These are phyloP conservation scores for Trametes pubescens DNA, from an alignment of 1,284 basidiomycete species.

Conservation along the genomic window DNA sequence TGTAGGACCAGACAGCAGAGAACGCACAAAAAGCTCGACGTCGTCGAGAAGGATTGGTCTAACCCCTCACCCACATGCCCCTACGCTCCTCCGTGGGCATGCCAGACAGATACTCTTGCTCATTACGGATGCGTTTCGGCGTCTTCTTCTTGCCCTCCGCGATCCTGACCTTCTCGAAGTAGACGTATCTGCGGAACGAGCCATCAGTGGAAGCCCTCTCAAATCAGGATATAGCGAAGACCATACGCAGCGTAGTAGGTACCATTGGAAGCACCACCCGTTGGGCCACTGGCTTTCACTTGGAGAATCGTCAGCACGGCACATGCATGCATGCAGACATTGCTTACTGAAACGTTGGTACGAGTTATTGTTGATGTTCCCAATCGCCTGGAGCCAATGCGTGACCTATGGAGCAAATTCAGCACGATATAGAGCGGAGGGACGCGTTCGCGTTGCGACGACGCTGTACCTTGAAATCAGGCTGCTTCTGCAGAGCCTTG, in stretches of 20 bases:
- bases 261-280: constrained; percentile 51
- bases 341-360: constrained; percentile 55
- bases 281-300: constrained; percentile 53
- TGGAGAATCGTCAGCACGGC: background rate
- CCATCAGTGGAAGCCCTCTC: constrained; percentile 1
- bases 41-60: background rate
- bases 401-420: constrained; percentile 44
- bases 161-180: constrained; percentile 59
- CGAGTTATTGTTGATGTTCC: constrained; percentile 56
- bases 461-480: constrained; percentile 51
- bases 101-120: constrained; percentile 43
- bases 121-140: constrained; percentile 47
- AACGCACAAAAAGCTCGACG: background rate
- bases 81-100: constrained; percentile 44
- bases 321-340: background rate
- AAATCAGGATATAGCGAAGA: background rate
- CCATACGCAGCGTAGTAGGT: constrained; percentile 55
- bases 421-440: background rate
- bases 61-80: constrained; percentile 39
- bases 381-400: constrained; percentile 56
- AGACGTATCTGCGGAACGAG: constrained; percentile 47
- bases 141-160: constrained; percentile 58
- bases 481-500: constrained; percentile 48
- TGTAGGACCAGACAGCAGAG: background rate
- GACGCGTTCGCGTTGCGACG: background rate